These are phyloP conservation scores for Phytopythium mirpurense DNA, from an alignment of 352 stramenopile genomes.

Conservation along the genomic window DNA sequence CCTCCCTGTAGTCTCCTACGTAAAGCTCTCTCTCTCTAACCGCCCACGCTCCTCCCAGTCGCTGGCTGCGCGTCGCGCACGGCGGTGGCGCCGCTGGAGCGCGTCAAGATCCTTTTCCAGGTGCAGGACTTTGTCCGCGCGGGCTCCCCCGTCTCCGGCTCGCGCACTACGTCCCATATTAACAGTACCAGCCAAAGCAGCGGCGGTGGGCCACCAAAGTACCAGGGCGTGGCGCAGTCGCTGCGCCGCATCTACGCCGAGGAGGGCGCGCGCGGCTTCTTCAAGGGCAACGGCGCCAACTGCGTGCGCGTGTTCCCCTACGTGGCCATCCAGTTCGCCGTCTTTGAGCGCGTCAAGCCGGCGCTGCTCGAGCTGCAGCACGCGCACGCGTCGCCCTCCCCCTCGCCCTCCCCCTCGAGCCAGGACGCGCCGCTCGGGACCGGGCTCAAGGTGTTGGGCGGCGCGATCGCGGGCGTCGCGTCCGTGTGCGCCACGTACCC, in stretches of 20 bases:
- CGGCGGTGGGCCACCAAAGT: slow-evolving; percentile 23
- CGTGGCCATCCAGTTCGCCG: slow-evolving; percentile 72
- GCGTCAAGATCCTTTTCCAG: slow-evolving; percentile 78
- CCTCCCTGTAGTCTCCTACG: neutral
- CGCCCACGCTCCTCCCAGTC: slow-evolving; percentile 27
- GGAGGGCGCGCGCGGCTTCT: slow-evolving; percentile 59
- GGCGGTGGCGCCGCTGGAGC: slow-evolving; percentile 64
- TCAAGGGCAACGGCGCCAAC: slow-evolving; percentile 80
- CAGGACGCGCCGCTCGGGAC: neutral
- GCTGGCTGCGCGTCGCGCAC: slow-evolving; percentile 65
- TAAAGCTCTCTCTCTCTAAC: slow-evolving; percentile 1
- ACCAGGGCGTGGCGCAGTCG: slow-evolving; percentile 49
- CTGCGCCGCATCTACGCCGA: slow-evolving; percentile 56
- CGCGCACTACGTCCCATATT: no score
- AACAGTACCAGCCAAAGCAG: no score
- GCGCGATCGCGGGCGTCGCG: slow-evolving; percentile 54
- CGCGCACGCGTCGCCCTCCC: slow-evolving; percentile 29
- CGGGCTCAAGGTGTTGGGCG: slow-evolving; percentile 49
- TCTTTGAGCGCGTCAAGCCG: slow-evolving; percentile 58
- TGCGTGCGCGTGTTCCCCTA: slow-evolving; percentile 76
- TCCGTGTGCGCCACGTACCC: slow-evolving; percentile 71
- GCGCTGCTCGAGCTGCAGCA: slow-evolving; percentile 27
- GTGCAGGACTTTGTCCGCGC: slow-evolving; percentile 56
- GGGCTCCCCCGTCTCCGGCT: no score
- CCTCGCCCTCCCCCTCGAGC: neutral